These are phyloP conservation scores for Tillandsia leiboldiana DNA, from an alignment of 176 grass and related monocot species.

Conservation along the genomic window DNA sequence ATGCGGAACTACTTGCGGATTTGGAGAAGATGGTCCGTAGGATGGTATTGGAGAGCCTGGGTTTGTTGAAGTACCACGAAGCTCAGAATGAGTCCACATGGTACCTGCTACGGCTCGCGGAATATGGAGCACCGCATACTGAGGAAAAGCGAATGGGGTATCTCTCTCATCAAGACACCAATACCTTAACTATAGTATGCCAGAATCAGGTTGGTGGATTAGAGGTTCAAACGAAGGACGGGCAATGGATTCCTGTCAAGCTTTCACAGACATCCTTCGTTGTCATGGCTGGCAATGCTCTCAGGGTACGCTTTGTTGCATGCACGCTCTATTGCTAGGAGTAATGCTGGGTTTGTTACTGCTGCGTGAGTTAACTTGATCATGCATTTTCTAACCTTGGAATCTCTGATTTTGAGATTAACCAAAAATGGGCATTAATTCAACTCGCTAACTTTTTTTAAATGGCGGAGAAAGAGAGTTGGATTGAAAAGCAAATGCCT, in stretches of 20 bases:
- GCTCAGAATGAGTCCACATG: slow-evolving; percentile 11
- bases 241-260: slow-evolving; percentile 34
- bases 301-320: slow-evolving; percentile 34
- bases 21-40: slow-evolving; percentile 40
- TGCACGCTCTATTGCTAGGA: no score
- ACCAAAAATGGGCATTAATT: no score
- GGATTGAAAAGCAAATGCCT: no score
- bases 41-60: slow-evolving; percentile 61
- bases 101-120: slow-evolving; percentile 40
- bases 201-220: slow-evolving; percentile 58
- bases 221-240: slow-evolving; percentile 53
- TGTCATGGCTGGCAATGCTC: slow-evolving; percentile 55
- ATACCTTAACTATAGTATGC: slow-evolving; percentile 44
- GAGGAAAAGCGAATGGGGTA: slow-evolving; percentile 21
- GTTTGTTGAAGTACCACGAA: slow-evolving; percentile 31
- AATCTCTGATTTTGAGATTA: not conserved
- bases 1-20: slow-evolving; percentile 4
- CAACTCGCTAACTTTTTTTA: no score
- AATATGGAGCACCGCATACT: slow-evolving; percentile 38
- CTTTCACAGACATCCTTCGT: slow-evolving; percentile 45
- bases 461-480: no score
- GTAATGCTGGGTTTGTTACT: no score
- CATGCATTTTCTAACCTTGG: no score
- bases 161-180: slow-evolving; percentile 43
- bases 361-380: not conserved